Evolutionary conservation across 805 yeast genomes (phyloP).

Genomic region (Wickerhamiella cacticola): DNA sequence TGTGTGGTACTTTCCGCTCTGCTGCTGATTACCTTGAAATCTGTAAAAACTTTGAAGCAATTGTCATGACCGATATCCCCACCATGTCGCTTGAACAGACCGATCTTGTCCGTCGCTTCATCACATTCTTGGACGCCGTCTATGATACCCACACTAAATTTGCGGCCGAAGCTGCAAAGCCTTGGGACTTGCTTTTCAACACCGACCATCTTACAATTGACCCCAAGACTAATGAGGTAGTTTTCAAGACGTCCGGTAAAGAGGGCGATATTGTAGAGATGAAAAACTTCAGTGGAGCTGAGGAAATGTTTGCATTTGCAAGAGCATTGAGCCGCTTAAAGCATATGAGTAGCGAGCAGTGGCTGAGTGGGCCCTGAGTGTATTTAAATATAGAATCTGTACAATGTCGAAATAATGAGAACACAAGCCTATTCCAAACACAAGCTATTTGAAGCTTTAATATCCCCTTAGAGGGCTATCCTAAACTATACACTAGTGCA

Average conservation of each 20-base stretch:
- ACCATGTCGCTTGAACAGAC: slow-evolving; percentile 62
- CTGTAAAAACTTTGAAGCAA: slow-evolving; percentile 61
- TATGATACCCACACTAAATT: slow-evolving; percentile 82
- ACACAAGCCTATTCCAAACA: too few relatives aligned
- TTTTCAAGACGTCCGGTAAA: slow-evolving; percentile 31
- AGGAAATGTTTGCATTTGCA: slow-evolving; percentile 93
- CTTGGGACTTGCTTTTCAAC: slow-evolving; percentile 73
- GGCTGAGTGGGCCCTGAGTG: slow-evolving; percentile 35
- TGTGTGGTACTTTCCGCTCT: slow-evolving; percentile 78
- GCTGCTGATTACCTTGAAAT: slow-evolving; percentile 89
- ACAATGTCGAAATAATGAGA: too few relatives aligned
- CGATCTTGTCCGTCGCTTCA: slow-evolving; percentile 80
- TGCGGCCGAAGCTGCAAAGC: slow-evolving; percentile 81
- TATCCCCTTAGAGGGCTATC: too few relatives aligned
- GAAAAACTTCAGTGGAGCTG: slow-evolving; percentile 64
- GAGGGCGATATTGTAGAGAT: slow-evolving; percentile 40
- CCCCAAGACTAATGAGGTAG: slow-evolving; percentile 21
- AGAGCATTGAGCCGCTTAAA: slow-evolving; percentile 82
- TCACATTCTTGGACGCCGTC: slow-evolving; percentile 89
- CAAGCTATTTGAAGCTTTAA: too few relatives aligned
- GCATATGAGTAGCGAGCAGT: slow-evolving; percentile 87
- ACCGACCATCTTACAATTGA: slow-evolving; percentile 45
- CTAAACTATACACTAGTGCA: too few relatives aligned
- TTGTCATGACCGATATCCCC: slow-evolving; percentile 90
- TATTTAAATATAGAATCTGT: too few relatives aligned